Conservation (phyloP, 371 early-diverging fungal species). For the Apophysomyces ossiformis region DNA sequence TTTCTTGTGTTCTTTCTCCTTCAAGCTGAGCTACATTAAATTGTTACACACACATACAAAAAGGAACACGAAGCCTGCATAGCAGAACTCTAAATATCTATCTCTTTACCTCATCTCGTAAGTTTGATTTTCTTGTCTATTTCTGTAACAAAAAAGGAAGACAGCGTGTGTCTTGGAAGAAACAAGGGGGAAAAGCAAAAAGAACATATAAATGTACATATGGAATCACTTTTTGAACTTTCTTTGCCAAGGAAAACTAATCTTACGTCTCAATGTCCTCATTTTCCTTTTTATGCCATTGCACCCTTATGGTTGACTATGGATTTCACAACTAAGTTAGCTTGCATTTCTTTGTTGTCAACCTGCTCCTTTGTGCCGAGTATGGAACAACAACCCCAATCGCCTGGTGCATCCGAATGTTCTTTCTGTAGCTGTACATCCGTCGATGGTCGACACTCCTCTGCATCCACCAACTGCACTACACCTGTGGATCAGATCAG, state of each 20-base stretch:
- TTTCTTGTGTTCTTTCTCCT: neutral
- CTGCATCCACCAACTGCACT: conserved; percentile 19
- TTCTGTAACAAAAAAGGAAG: too few relatives aligned
- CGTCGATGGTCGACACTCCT: conserved; percentile 11
- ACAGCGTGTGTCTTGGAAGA: too few relatives aligned
- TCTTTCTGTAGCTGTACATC: conserved; percentile 30
- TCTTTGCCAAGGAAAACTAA: too few relatives aligned
- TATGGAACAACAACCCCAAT: conserved; percentile 5
- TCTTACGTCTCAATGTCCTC: too few relatives aligned
- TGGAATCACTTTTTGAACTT: too few relatives aligned
- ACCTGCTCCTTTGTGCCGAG: neutral
- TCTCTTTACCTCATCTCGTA: neutral
- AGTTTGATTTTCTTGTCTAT: neutral
- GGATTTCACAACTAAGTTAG: neutral
- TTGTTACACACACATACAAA: neutral
- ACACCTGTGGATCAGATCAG: conserved; percentile 20
- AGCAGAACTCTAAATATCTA: too few relatives aligned
- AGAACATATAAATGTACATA: too few relatives aligned
- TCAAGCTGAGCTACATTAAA: neutral
- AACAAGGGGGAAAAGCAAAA: too few relatives aligned
- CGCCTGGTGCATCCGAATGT: conserved; percentile 15
- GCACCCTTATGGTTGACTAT: neutral
- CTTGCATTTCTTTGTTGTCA: neutral
- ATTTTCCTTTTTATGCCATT: too few relatives aligned
- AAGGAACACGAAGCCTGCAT: neutral